phyloP scores from a whole-genome alignment of 2,329 filamentous ascomycete species.

The Colletotrichum scovillei region DNA sequence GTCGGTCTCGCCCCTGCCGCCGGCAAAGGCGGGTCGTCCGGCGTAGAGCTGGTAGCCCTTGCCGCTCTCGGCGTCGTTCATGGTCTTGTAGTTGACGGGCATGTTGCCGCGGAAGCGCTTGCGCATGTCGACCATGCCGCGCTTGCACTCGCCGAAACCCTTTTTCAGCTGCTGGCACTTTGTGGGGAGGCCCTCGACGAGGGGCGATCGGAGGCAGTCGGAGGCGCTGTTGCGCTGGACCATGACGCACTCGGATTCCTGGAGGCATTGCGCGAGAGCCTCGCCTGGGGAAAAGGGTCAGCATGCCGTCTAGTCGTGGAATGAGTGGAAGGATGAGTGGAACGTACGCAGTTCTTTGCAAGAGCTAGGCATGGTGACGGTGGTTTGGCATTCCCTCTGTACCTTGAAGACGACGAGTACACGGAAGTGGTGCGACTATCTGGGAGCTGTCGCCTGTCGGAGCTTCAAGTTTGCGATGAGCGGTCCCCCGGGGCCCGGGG shows the following conservation, averaged over 20 bases:
- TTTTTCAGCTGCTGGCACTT: constrained; percentile 94
- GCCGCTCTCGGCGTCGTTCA: constrained; percentile 70
- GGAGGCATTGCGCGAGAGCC: constrained; percentile 93
- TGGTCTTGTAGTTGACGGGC: constrained; percentile 75
- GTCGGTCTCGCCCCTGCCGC: constrained; percentile 72
- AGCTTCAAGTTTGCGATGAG: constrained; percentile 40
- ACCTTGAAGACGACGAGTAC: not conserved
- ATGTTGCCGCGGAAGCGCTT: constrained; percentile 97
- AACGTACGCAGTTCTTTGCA: constrained; percentile 94
- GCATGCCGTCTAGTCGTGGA: not conserved
- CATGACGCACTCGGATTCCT: constrained; percentile 97
- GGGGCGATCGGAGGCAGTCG: constrained; percentile 88
- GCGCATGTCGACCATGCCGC: constrained; percentile 97
- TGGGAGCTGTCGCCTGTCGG: constrained; percentile 26
- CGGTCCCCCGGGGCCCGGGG: not conserved
- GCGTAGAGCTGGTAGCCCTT: constrained; percentile 81
- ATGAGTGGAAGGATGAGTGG: constrained; percentile 11
- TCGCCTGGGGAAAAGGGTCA: constrained; percentile 68
- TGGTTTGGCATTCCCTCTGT: constrained; percentile 32
- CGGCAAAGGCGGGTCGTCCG: constrained; percentile 76
- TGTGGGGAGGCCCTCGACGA: constrained; percentile 83
- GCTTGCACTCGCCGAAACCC: constrained; percentile 94
- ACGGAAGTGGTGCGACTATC: constrained; percentile 25
- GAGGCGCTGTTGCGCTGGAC: constrained; percentile 85
- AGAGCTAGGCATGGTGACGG: constrained; percentile 83